Base-by-base conservation (phyloP, 164 flowering plant species). In the Chloranthus sessilifolius region DNA sequence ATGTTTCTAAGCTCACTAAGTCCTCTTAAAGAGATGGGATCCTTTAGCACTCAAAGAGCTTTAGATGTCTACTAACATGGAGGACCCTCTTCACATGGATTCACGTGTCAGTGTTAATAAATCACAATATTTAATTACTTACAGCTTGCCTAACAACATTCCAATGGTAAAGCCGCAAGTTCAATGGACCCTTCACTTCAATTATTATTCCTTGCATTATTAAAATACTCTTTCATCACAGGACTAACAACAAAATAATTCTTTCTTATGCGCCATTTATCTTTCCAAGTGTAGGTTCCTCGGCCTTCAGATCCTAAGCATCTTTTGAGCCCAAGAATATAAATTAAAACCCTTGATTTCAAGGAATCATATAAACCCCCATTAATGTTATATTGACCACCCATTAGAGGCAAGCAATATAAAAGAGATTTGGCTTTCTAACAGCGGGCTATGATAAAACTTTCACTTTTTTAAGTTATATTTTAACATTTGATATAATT, bases 11-110 rank as follows among this genome's bases (percentile, higher is more conserved):
- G 15, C 15, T 5, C 15, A 37, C 11, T 37, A 12, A 11, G 15
- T 8, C 6, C 28, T 22, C 5, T 42, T 23, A 26, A 24, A 4
- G 30, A 21, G 3, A 23, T n/a, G 48, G 48, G 25, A 2, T 17
- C 8, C 9, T 21, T 47, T 20, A 19, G 17, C 50, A 47, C 35
- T 29, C 44, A 40, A 40, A 45, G 29, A 50, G n/a, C 2, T 11
- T 21, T 20, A 38, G 39, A 51, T 36, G 29, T 28, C 28, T 28
- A 25, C 31, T 25, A 64, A 61, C 74, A 72, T 50, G 46, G 56
- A 58, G 72, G 75, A 53, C 82, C 79, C 72, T 47, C 64, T 65
- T 74, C 82, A 78, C 82, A 72, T 74, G 79, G 72, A 58, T 49
- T 69, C 77, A 74, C 79, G 57, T 74, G 79, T 34, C 53, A 37